These are phyloP conservation scores for Acrodontium crateriforme DNA, from an alignment of 2,329 filamentous ascomycete species.

Conservation along the genomic window DNA sequence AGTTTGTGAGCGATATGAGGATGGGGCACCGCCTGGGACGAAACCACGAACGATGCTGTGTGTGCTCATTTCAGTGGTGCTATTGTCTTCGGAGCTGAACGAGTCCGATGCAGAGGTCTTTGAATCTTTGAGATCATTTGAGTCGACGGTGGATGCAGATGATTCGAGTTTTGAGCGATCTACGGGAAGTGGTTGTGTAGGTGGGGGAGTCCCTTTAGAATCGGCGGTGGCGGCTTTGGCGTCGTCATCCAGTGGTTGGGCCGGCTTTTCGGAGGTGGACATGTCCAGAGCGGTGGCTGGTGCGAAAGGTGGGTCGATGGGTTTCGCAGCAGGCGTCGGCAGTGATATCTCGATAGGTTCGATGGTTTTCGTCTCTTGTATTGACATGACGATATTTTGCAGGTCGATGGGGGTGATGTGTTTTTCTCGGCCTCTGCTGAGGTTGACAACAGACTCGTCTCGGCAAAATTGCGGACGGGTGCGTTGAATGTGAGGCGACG, in stretches of 20 bases:
- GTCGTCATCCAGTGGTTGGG: not conserved
- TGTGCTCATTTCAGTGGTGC: constrained; percentile 45
- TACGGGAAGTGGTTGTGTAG: too few relatives aligned
- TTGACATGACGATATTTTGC: constrained; percentile 86
- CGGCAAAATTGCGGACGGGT: constrained; percentile 53
- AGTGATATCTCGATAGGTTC: constrained; percentile 37
- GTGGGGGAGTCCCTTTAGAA: constrained; percentile 7
- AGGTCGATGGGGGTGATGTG: constrained; percentile 88
- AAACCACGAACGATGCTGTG: constrained; percentile 76
- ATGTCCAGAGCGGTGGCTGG: constrained; percentile 8
- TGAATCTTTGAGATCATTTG: constrained; percentile 25
- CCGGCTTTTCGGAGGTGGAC: not conserved
- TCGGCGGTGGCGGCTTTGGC: constrained; percentile 1
- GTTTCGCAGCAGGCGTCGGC: constrained; percentile 6
- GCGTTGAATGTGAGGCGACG: constrained; percentile 34
- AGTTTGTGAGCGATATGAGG: constrained; percentile 50
- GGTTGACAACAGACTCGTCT: constrained; percentile 53
- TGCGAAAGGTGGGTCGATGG: constrained; percentile 6
- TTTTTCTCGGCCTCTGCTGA: constrained; percentile 58
- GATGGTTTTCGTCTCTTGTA: constrained; percentile 68
- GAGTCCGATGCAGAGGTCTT: constrained; percentile 23
- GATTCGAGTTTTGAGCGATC: too few relatives aligned
- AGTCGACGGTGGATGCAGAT: constrained; percentile 42
- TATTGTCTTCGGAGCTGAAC: constrained; percentile 45
- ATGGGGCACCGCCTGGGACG: constrained; percentile 59